Percentiles rank a stretch among this genome's conserved stretches.
phyloP scores from a whole-genome alignment of 2,329 filamentous ascomycete species.

The Sporothrix brasiliensis region DNA sequence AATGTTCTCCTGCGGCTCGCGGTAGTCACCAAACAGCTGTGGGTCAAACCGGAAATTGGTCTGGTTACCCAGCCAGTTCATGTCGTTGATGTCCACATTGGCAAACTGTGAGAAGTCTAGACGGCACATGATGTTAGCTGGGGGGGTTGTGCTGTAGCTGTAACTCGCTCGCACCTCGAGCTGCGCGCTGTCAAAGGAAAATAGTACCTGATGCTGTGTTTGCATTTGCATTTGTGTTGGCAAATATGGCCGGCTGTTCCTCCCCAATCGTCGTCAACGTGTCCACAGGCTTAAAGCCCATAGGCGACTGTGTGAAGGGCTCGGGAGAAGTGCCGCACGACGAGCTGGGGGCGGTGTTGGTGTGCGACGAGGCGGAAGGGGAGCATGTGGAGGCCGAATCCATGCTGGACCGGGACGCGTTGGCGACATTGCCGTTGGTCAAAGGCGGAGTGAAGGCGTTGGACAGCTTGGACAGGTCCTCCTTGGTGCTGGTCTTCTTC shows the following conservation, averaged over 20 bases:
- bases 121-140: slow-evolving; percentile 32
- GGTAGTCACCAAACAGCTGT: slow-evolving; percentile 86
- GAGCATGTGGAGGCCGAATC: slow-evolving; percentile 64
- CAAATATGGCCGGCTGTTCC: slow-evolving; percentile 58
- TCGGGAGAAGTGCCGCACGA: slow-evolving; percentile 79
- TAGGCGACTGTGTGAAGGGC: slow-evolving; percentile 71
- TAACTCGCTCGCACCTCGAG: not conserved
- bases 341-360: slow-evolving; percentile 61
- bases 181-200: not conserved
- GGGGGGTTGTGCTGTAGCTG: not conserved
- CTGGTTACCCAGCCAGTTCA: slow-evolving; percentile 77
- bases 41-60: slow-evolving; percentile 89
- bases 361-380: slow-evolving; percentile 65
- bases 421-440: slow-evolving; percentile 49
- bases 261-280: slow-evolving; percentile 67
- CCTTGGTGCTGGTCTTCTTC: slow-evolving; percentile 47
- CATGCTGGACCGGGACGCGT: slow-evolving; percentile 54
- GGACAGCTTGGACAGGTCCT: slow-evolving; percentile 59
- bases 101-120: slow-evolving; percentile 47
- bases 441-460: slow-evolving; percentile 62
- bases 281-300: slow-evolving; percentile 65
- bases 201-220: slow-evolving; percentile 38
- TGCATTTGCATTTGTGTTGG: slow-evolving; percentile 44
- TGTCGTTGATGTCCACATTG: slow-evolving; percentile 56
- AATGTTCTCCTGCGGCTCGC: slow-evolving; percentile 84